These are phyloP conservation scores for Parathielavia appendiculata DNA, from an alignment of 495 filamentous ascomycete species.

Conservation along the genomic window DNA sequence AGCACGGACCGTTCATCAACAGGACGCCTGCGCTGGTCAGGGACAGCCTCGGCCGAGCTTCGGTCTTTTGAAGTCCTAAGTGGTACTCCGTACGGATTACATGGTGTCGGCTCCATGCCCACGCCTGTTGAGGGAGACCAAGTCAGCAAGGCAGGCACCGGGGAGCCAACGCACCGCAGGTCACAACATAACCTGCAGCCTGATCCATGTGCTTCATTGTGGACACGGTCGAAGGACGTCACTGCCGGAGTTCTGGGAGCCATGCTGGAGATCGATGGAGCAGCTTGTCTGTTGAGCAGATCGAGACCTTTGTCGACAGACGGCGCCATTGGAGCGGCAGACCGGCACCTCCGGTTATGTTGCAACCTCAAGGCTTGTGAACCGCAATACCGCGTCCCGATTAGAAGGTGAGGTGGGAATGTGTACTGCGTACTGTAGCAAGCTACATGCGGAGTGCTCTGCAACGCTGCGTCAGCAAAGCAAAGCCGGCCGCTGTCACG, in stretches of 20 bases:
- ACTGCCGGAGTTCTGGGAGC: not conserved
- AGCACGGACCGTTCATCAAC: not conserved
- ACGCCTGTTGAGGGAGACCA: too few relatives aligned
- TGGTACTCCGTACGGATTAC: not conserved
- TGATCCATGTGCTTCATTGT: too few relatives aligned
- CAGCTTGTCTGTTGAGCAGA: not conserved
- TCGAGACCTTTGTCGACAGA: not conserved
- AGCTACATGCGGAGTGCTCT: too few relatives aligned
- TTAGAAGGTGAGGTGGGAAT: not conserved
- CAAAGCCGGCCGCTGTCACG: not conserved
- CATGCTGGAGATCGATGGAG: not conserved
- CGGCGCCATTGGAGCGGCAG: slow-evolving; percentile 20
- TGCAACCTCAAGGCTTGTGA: slow-evolving; percentile 1
- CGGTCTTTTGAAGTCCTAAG: not conserved
- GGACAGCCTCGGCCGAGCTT: not conserved
- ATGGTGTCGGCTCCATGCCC: too few relatives aligned
- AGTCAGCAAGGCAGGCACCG: too few relatives aligned
- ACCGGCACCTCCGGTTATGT: slow-evolving; percentile 7
- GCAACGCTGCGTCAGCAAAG: too few relatives aligned
- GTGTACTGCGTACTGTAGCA: too few relatives aligned
- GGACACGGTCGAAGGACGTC: slow-evolving; percentile 1
- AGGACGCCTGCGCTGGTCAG: not conserved
- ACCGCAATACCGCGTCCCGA: not conserved
- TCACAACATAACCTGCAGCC: too few relatives aligned
- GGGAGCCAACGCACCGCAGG: too few relatives aligned